These are phyloP conservation scores for Teunomyces aglyptinius DNA, from an alignment of 805 yeast species.

Conservation along the genomic window DNA sequence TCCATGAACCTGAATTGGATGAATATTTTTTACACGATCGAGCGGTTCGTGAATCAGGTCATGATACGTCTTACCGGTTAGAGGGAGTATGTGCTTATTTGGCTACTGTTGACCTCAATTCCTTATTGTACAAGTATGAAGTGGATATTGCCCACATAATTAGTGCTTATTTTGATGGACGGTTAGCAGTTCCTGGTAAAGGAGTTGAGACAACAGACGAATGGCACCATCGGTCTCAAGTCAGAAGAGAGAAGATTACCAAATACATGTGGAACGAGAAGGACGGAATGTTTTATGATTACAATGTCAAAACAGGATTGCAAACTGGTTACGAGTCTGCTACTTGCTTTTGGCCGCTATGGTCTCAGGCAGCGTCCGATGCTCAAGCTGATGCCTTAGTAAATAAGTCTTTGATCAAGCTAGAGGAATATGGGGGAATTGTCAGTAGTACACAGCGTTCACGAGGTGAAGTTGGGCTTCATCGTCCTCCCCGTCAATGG, in stretches of 20 bases:
- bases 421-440: conserved; percentile 87
- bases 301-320: conserved; percentile 55
- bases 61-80: conserved; percentile 87
- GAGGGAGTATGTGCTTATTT: conserved; percentile 87
- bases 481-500: conserved; percentile 93
- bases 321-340: conserved; percentile 78
- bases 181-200: conserved; percentile 25
- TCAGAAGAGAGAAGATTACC: conserved; percentile 55
- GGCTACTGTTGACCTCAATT: conserved; percentile 87
- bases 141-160: conserved; percentile 71
- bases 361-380: conserved; percentile 68
- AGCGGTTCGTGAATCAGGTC: conserved; percentile 95
- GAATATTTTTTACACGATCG: conserved; percentile 88
- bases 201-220: conserved; percentile 44
- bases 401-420: conserved; percentile 53
- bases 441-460: conserved; percentile 78
- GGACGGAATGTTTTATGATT: conserved; percentile 79
- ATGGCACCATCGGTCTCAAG: conserved; percentile 64
- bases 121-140: conserved; percentile 87
- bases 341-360: conserved; percentile 88
- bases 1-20: conserved; percentile 79
- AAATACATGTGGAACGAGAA: conserved; percentile 82
- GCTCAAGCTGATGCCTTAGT: conserved; percentile 70
- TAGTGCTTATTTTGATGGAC: conserved; percentile 52
- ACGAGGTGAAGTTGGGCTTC: conserved; percentile 66